These are phyloP conservation scores for Macrolepiota dolichaula DNA, from an alignment of 768 basidiomycete species.

Conservation along the genomic window DNA sequence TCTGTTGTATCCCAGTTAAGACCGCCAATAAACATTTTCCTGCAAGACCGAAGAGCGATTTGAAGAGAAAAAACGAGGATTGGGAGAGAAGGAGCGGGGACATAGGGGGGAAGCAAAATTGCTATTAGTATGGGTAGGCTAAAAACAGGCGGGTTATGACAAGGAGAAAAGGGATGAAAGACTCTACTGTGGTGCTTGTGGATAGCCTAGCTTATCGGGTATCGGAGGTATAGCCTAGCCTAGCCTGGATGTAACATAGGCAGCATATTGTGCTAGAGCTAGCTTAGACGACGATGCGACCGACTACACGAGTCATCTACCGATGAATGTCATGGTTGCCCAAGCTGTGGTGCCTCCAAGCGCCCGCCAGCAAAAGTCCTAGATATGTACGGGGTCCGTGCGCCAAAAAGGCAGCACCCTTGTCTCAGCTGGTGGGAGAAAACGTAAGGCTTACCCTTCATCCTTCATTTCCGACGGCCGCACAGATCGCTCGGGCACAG, in stretches of 20 bases:
- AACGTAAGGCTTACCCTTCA: constrained; percentile 83
- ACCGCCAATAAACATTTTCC: constrained; percentile 99
- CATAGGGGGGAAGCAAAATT: constrained; percentile 50
- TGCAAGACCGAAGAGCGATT: constrained; percentile 38
- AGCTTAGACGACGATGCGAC: constrained; percentile 57
- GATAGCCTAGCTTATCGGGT: constrained; percentile 22
- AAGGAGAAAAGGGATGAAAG: constrained; percentile 53
- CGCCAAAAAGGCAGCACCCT: constrained; percentile 28
- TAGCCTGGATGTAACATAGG: constrained; percentile 73
- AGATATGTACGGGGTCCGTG: constrained; percentile 10
- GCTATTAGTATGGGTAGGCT: constrained; percentile 82
- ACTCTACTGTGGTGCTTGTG: constrained; percentile 71
- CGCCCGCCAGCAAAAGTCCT: constrained; percentile 13
- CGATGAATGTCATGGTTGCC: constrained; percentile 30
- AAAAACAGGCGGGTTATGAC: constrained; percentile 61
- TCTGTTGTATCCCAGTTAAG: constrained; percentile 99
- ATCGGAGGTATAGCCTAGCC: constrained; percentile 43
- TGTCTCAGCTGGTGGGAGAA: constrained; percentile 21
- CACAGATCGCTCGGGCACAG: constrained; percentile 59
- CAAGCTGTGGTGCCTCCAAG: constrained; percentile 15
- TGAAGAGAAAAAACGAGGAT: constrained; percentile 16
- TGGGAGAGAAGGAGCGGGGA: constrained; percentile 22
- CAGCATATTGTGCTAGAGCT: constrained; percentile 67
- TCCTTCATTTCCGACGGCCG: constrained; percentile 94
- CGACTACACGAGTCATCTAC: constrained; percentile 58